phyloP scores from a whole-genome alignment of 768 basidiomycete genomes.

The Xerocomus brunneocitrinus region DNA sequence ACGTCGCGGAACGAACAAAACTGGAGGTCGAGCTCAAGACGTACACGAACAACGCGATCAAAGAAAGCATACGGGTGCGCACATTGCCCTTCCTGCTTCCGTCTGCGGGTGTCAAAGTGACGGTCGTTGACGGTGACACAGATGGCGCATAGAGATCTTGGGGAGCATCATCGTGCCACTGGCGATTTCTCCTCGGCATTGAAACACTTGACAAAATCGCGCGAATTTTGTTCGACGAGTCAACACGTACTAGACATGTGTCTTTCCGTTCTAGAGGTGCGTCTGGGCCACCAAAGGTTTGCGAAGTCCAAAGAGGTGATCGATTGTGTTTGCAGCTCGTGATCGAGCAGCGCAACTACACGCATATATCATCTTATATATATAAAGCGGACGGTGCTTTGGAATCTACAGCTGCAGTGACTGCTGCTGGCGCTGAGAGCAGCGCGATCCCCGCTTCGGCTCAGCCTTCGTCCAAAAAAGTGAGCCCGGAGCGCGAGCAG shows the following conservation, averaged over 20 bases:
- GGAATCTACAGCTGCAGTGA: constrained; percentile 48
- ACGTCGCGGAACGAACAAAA: constrained; percentile 70
- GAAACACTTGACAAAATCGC: constrained; percentile 83
- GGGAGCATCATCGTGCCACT: constrained; percentile 64
- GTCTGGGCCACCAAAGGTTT: constrained; percentile 3
- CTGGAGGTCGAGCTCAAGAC: constrained; percentile 93
- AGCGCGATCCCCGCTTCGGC: constrained; percentile 6
- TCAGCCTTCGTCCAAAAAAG: constrained; percentile 38
- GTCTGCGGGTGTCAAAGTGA: not conserved
- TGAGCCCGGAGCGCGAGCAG: constrained; percentile 53
- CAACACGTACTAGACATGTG: constrained; percentile 95
- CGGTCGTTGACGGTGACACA: constrained; percentile 26
- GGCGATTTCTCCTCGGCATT: constrained; percentile 72
- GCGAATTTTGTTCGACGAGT: constrained; percentile 88
- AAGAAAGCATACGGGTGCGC: constrained; percentile 90
- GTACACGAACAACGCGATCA: constrained; percentile 95
- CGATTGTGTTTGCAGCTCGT: constrained; percentile 50
- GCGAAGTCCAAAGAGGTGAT: not conserved
- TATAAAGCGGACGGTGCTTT: constrained; percentile 94
- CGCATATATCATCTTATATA: constrained; percentile 86
- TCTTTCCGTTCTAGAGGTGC: constrained; percentile 73
- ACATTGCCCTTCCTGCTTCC: not conserved
- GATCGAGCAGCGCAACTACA: constrained; percentile 81
- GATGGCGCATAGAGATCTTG: constrained; percentile 92
- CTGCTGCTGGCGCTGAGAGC: constrained; percentile 27